Base-by-base conservation (phyloP, 495 filamentous ascomycete species). In the Neurospora sp. region DNA sequence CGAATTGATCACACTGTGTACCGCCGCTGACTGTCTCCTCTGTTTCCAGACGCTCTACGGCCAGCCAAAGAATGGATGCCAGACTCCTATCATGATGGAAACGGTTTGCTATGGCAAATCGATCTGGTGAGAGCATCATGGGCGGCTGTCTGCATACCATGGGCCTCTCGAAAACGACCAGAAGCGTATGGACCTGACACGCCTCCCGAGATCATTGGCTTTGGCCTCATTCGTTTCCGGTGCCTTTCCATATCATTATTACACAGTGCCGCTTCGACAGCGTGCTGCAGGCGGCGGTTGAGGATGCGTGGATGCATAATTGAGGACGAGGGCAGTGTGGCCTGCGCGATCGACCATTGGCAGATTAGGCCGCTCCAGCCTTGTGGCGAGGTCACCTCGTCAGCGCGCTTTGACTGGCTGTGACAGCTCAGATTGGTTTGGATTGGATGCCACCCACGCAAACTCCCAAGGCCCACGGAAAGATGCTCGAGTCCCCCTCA, bases 221-320 rank as follows among this genome's bases (percentile, higher is more conserved):
- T 35, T 66, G 54, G 27, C 54, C 20, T 62, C 54, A n/a, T n/a
- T 62, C 54, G 54, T 62, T 62, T 62, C 54, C 54, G 27, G 23
- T 31, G 54, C 23, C 27, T 62, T 66, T 66, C 54, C 54, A 27
- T 37, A 35, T 9, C 27, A 35, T 9, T 9, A 18, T 35, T 35
- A 18, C 54, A 66, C 54, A 66, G 54, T 66, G 54, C 27, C 54
- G 27, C 27, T 66, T 37, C 12, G 27, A 18, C 27, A 66, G 27
- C 1, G 54, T 66, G 54, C 18, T 66, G 27, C 54, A 66, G 54
- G 23, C 76, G 75, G 74, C 79, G 75, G 78, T 75, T 78, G 74
- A 76, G 76, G 74, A 46, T 79, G 77, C 75, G 76, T 79, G 76
- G 74, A 40, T 79, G 77, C 76, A 78, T 79, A 75, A 76, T 77